A percentile compares a stretch with the other conserved stretches of the same genome.
Conservation (phyloP, 148 eudicot genomes). For the Vaccinium vitisidaea region DNA sequence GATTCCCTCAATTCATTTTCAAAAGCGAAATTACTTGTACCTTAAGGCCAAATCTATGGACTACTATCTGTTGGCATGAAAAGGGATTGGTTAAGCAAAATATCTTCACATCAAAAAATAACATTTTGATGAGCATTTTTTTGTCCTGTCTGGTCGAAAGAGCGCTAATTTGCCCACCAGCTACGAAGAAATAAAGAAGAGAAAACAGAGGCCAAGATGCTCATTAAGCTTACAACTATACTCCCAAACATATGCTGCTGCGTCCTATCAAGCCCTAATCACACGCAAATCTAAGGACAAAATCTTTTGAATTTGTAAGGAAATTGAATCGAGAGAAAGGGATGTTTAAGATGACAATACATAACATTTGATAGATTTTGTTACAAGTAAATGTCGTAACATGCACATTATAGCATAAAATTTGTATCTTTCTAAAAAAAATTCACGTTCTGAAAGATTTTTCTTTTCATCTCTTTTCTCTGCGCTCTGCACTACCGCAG, state of each 20-base stretch:
- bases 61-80: not conserved
- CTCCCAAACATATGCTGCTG: conserved; percentile 1
- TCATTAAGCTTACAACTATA: not conserved
- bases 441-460: not conserved
- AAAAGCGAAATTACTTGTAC: too few relatives aligned
- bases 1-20: not conserved
- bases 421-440: not conserved
- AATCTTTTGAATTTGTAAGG: not conserved
- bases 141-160: not conserved
- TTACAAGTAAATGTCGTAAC: not conserved
- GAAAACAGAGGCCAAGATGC: not conserved
- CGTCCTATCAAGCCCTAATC: not conserved
- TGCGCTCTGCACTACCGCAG: too few relatives aligned
- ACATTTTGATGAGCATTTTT: not conserved
- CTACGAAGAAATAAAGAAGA: not conserved
- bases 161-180: not conserved
- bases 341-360: not conserved
- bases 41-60: not conserved
- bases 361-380: not conserved
- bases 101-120: not conserved
- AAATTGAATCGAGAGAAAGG: not conserved
- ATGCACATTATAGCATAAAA: not conserved
- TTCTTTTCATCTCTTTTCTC: not conserved
- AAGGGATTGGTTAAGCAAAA: not conserved
- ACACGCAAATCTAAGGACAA: not conserved